phyloP scores from a whole-genome alignment of 805 yeast genomes.

The Candida corydali region DNA sequence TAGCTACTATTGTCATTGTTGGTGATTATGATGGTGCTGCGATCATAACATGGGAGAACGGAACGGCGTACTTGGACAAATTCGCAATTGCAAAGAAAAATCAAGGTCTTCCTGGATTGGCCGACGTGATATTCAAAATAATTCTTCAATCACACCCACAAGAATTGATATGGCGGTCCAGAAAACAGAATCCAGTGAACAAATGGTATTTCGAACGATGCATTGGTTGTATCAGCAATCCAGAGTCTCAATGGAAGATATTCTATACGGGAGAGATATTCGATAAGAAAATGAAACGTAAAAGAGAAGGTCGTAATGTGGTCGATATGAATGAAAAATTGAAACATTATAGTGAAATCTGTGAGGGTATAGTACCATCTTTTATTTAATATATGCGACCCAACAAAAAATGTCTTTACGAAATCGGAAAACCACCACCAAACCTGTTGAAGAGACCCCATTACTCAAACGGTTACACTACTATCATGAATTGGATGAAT shows the following conservation, averaged over 20 bases:
- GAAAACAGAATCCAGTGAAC: slow-evolving; percentile 83
- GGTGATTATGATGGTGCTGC: slow-evolving; percentile 98
- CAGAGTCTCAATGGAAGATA: slow-evolving; percentile 36
- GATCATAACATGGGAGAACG: slow-evolving; percentile 75
- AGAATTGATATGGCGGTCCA: slow-evolving; percentile 87
- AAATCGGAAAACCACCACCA: slow-evolving; percentile 1
- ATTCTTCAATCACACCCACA: slow-evolving; percentile 64
- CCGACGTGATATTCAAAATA: slow-evolving; percentile 86
- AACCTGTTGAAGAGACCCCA: neutral
- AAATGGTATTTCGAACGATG: slow-evolving; percentile 97
- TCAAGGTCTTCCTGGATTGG: slow-evolving; percentile 91
- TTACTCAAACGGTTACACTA: slow-evolving; percentile 14
- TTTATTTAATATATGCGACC: slow-evolving; percentile 15
- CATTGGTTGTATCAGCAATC: slow-evolving; percentile 51
- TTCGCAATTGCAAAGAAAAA: slow-evolving; percentile 81
- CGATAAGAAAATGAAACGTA: slow-evolving; percentile 28
- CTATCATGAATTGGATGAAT: slow-evolving; percentile 59
- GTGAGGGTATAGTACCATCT: slow-evolving; percentile 58
- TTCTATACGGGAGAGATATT: slow-evolving; percentile 40
- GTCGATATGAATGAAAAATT: slow-evolving; percentile 31
- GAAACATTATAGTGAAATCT: slow-evolving; percentile 48
- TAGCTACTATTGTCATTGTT: slow-evolving; percentile 78
- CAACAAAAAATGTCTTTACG: slow-evolving; percentile 1
- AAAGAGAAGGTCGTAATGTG: slow-evolving; percentile 13
- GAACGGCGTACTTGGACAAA: slow-evolving; percentile 80